Conservation (phyloP, 2,329 filamentous ascomycete genomes). For the Curvularia verruculosa region DNA sequence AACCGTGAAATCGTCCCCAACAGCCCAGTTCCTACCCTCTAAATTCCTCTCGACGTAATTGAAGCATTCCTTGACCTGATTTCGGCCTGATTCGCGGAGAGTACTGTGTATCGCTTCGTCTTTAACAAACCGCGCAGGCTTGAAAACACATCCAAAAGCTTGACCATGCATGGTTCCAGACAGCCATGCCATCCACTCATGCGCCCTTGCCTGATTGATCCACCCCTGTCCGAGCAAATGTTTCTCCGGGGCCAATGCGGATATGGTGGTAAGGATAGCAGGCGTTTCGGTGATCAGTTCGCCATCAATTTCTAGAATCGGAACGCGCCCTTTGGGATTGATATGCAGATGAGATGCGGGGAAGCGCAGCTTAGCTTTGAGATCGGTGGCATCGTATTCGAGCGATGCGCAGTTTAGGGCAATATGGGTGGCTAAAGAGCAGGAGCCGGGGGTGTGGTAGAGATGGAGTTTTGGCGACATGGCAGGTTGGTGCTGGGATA, state of each 20-base stretch:
- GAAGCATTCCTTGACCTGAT: neutral
- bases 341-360: conserved; percentile 18
- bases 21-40: neutral
- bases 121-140: conserved; percentile 20
- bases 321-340: conserved; percentile 32
- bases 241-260: conserved; percentile 16
- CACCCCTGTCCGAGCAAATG: conserved; percentile 22
- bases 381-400: conserved; percentile 15
- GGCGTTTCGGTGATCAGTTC: conserved; percentile 28
- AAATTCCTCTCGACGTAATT: neutral
- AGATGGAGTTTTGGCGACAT: conserved; percentile 29
- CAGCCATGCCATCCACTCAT: conserved; percentile 32
- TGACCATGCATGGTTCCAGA: conserved; percentile 28
- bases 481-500: neutral
- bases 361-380: conserved; percentile 17
- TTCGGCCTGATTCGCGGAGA: conserved; percentile 7
- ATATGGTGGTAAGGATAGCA: neutral
- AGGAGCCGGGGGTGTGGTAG: conserved; percentile 22
- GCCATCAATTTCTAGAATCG: conserved; percentile 25
- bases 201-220: conserved; percentile 22
- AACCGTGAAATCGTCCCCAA: neutral
- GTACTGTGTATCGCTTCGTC: conserved; percentile 15
- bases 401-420: conserved; percentile 23
- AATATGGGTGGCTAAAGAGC: conserved; percentile 28
- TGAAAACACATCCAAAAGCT: conserved; percentile 24